phyloP scores from a whole-genome alignment of 352 stramenopile species.

The Phytopythium helicoides region DNA sequence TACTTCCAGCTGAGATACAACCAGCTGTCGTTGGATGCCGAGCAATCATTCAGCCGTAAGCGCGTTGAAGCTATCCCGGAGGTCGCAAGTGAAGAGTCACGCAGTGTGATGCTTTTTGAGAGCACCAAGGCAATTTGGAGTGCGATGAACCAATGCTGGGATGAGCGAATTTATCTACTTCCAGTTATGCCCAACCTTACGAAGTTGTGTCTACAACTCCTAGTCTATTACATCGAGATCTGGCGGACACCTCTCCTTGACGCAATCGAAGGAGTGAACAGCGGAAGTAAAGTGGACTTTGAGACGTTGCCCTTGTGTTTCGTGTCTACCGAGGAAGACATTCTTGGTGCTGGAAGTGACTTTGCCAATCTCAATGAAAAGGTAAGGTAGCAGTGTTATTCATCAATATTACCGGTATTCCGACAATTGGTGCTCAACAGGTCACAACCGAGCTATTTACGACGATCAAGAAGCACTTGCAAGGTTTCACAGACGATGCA shows the following conservation, averaged over 20 bases:
- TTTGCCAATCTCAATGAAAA: conserved; percentile 61
- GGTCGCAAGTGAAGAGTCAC: conserved; percentile 1
- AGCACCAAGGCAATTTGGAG: conserved; percentile 51
- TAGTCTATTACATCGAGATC: conserved; percentile 53
- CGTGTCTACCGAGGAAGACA: conserved; percentile 54
- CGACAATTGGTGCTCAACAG: no score
- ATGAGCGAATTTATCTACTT: conserved; percentile 46
- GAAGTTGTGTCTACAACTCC: conserved; percentile 68
- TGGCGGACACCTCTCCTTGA: conserved; percentile 55
- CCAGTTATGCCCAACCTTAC: conserved; percentile 61
- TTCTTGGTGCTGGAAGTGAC: conserved; percentile 69
- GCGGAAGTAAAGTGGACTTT: conserved; percentile 49
- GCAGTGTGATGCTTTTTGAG: conserved; percentile 33
- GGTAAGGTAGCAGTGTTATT: conserved; percentile 21
- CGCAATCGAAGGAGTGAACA: conserved; percentile 40
- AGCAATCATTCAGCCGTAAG: conserved; percentile 45
- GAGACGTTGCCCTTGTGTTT: conserved; percentile 33
- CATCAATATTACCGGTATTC: no score
- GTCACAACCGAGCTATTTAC: conserved; percentile 46
- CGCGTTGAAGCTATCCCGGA: conserved; percentile 9
- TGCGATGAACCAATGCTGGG: conserved; percentile 57
- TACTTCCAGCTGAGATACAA: conserved; percentile 81
- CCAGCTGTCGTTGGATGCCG: conserved; percentile 46
- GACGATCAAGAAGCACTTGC: conserved; percentile 29
- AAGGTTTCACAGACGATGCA: conserved; percentile 41